Conservation (phyloP, 2,329 filamentous ascomycete genomes). For the Phialophora macrospora region DNA sequence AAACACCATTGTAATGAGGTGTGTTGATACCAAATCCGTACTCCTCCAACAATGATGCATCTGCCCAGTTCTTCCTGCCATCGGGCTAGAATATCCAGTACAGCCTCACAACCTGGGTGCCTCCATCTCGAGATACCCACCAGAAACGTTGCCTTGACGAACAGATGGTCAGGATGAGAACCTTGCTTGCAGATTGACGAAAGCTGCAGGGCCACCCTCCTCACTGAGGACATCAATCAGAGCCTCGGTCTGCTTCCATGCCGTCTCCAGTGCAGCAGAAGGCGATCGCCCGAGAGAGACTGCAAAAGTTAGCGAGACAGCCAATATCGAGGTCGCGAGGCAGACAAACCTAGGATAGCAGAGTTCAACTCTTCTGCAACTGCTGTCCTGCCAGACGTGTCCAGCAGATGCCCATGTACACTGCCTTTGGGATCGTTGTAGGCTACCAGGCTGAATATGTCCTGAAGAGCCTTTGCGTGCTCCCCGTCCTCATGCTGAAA, state of each 20-base stretch:
- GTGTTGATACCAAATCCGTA: background rate
- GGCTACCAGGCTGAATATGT: conserved; percentile 86
- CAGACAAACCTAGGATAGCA: conserved; percentile 78
- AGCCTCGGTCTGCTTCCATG: conserved; percentile 85
- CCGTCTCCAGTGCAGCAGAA: conserved; percentile 78
- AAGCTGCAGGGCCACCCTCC: conserved; percentile 79
- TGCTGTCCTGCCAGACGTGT: conserved; percentile 71
- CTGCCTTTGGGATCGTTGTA: conserved; percentile 81
- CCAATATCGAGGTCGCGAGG: background rate
- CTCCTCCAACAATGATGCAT: background rate
- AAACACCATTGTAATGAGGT: background rate
- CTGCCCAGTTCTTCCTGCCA: background rate
- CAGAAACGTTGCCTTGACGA: background rate
- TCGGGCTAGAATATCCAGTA: background rate
- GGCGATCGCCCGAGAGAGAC: conserved; percentile 90
- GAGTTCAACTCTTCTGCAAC: conserved; percentile 95
- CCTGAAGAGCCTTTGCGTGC: conserved; percentile 73
- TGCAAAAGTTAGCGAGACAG: conserved; percentile 47
- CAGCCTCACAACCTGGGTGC: background rate
- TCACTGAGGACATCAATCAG: conserved; percentile 81
- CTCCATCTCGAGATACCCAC: background rate
- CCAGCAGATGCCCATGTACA: conserved; percentile 76
- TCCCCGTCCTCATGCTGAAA: conserved; percentile 75
- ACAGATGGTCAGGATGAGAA: conserved; percentile 24
- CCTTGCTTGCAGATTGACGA: conserved; percentile 67